phyloP scores from a whole-genome alignment of 768 basidiomycete species.

The Amanita phalloides region DNA sequence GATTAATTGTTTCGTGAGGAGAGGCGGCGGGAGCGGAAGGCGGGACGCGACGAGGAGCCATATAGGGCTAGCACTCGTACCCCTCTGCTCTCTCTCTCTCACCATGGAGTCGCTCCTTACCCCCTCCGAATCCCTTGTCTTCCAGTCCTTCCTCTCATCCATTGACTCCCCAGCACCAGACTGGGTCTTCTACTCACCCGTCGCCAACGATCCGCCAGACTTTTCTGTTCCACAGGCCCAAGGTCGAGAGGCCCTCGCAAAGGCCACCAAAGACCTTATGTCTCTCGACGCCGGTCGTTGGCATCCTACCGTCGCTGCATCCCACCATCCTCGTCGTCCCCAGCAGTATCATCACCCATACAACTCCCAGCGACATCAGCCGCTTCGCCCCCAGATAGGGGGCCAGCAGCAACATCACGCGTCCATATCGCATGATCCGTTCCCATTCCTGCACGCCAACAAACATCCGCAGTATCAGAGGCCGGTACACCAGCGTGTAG shows the following conservation, averaged over 20 bases:
- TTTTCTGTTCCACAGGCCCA: slow-evolving; percentile 21
- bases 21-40: neutral
- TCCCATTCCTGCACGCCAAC: neutral
- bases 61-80: neutral
- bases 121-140: slow-evolving; percentile 52
- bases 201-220: slow-evolving; percentile 33
- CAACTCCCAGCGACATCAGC: slow-evolving; percentile 3
- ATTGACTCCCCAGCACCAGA: slow-evolving; percentile 37
- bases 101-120: slow-evolving; percentile 52
- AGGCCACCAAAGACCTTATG: slow-evolving; percentile 81
- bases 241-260: slow-evolving; percentile 56
- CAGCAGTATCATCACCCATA: slow-evolving; percentile 10
- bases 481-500: neutral
- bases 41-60: neutral
- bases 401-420: neutral
- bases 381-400: slow-evolving; percentile 8
- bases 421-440: slow-evolving; percentile 1
- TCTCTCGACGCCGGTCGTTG: slow-evolving; percentile 44
- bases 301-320: slow-evolving; percentile 6
- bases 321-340: slow-evolving; percentile 10
- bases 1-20: neutral
- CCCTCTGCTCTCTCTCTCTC: neutral
- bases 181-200: slow-evolving; percentile 33
- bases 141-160: slow-evolving; percentile 57
- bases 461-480: neutral